Evolutionary conservation across 23 red algal species (phyloP).

Genomic region (Porphyridium purpureum): DNA sequence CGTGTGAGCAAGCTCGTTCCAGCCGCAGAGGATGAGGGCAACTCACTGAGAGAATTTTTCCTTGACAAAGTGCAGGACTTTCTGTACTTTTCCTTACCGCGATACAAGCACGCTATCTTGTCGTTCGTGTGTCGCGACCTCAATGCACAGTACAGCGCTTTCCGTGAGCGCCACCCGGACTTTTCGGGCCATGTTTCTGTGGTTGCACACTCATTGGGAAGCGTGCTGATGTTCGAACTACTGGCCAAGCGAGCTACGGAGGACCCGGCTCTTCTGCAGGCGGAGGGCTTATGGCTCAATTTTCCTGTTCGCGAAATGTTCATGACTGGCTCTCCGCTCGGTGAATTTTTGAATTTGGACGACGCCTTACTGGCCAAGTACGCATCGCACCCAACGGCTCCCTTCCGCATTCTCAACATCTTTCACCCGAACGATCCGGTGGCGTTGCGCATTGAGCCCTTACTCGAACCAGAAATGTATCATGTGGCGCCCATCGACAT

Average conservation of each 20-base stretch:
- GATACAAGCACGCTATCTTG: conserved; percentile 49
- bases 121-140: conserved; percentile 37
- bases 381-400: conserved; percentile 6
- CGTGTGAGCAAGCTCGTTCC: conserved; percentile 52
- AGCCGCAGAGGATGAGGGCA: conserved; percentile 16
- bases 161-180: conserved; percentile 60
- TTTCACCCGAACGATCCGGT: conserved; percentile 74
- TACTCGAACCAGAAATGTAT: conserved; percentile 13
- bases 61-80: conserved; percentile 59
- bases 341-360: conserved; percentile 57
- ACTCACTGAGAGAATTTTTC: conserved; percentile 57
- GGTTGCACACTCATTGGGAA: conserved; percentile 72
- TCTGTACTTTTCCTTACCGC: conserved; percentile 45
- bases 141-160: conserved; percentile 27
- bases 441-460: conserved; percentile 60
- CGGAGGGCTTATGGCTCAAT: conserved; percentile 47
- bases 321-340: conserved; percentile 58
- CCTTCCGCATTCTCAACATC: conserved; percentile 62
- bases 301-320: conserved; percentile 57
- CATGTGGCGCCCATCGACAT: conserved; percentile 42
- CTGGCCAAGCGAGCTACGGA: conserved; percentile 24
- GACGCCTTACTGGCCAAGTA: conserved; percentile 16
- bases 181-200: conserved; percentile 52
- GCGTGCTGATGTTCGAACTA: conserved; percentile 63
- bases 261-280: conserved; percentile 40